These are phyloP conservation scores for Pelargonium nanum DNA, from an alignment of 345 rosid species.

Conservation along the genomic window DNA sequence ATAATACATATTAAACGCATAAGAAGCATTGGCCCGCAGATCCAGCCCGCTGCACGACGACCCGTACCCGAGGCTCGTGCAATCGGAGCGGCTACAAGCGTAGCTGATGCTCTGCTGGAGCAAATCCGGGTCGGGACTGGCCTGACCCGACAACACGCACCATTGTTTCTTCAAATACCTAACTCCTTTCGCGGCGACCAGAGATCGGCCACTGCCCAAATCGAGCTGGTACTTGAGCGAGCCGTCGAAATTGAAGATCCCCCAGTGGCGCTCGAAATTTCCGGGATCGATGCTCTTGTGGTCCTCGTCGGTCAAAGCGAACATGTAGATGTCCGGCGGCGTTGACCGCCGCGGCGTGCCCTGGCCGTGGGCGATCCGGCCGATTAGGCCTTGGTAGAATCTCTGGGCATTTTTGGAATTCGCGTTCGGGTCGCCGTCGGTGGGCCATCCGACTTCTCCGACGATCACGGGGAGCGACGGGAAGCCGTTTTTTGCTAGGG, in stretches of 20 bases:
- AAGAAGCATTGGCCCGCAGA: slow-evolving; percentile 44
- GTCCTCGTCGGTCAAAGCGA: slow-evolving; percentile 78
- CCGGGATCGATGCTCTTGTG: slow-evolving; percentile 62
- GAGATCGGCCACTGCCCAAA: slow-evolving; percentile 27
- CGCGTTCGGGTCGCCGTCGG: slow-evolving; percentile 67
- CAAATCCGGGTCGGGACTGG: slow-evolving; percentile 29
- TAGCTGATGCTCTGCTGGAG: slow-evolving; percentile 15
- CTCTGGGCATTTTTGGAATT: slow-evolving; percentile 40
- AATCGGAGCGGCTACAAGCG: slow-evolving; percentile 62
- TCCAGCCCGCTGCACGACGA: slow-evolving; percentile 49
- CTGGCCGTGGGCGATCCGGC: slow-evolving; percentile 38
- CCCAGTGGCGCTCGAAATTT: slow-evolving; percentile 76
- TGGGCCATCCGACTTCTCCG: slow-evolving; percentile 94
- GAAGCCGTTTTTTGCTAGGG: slow-evolving; percentile 75
- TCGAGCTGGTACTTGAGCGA: slow-evolving; percentile 45
- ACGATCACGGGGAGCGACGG: slow-evolving; percentile 54
- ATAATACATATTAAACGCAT: slow-evolving; percentile 63
- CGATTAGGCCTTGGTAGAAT: slow-evolving; percentile 74
- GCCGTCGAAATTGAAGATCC: slow-evolving; percentile 66
- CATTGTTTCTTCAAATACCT: slow-evolving; percentile 48
- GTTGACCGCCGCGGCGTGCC: slow-evolving; percentile 62
- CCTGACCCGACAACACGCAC: slow-evolving; percentile 56
- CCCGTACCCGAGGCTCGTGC: slow-evolving; percentile 52
- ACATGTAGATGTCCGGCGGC: slow-evolving; percentile 62
- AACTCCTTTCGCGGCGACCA: slow-evolving; percentile 55